Base-by-base conservation (phyloP, 2,329 filamentous ascomycete genomes). In the Colletotrichum kahawae region DNA sequence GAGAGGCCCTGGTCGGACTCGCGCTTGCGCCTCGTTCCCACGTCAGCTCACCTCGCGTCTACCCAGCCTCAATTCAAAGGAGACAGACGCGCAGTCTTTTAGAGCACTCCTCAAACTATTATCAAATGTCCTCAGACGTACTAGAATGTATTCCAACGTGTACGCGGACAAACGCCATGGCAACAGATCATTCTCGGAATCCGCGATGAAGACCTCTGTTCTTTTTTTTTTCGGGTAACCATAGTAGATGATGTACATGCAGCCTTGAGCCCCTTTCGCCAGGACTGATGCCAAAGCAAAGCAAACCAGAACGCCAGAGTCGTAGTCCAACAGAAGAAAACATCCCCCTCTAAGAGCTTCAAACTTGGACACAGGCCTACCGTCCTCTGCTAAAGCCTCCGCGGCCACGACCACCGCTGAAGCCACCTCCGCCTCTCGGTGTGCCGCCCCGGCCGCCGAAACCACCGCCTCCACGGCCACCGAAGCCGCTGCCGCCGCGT, bases 401-500 rank as follows among this genome's bases (percentile, higher is more conserved):
- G 14, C 75, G 68, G 10, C 75, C 75, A n/a, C 75, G 69, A 14
- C 72, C 57, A 31, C 77, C 62, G 54, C 74, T 31, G 68, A 74
- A 65, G 67, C 76, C 67, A 57, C 67, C 67, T 36, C 79, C 74
- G 18, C 77, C 77, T 59, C 84, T 74, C 67, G 67, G 36, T 57
- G 71, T 34, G 34, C 71, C 65, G 21, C 71, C 83, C 9, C 71
- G 31, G 31, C 67, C 71, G 18, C 71, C 60, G n/a, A 85, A 82
- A n/a, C 76, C 80, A 66, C 76, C 81, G 66, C 79, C 67, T 57
- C 67, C 67, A 29, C 77, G 71, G 31, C 76, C 77, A 21, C 77
- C 72, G 33, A 76, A 77, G 51, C 84, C 83, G 21, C 85, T 82
- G 34, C 77, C 80, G 63, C 75, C 81, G 67, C 79, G 79, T 60